Percentiles rank a stretch among this genome's conserved stretches.
These are phyloP conservation scores for Verbascum thapsus DNA, from an alignment of 257 asterid species.

Conservation along the genomic window DNA sequence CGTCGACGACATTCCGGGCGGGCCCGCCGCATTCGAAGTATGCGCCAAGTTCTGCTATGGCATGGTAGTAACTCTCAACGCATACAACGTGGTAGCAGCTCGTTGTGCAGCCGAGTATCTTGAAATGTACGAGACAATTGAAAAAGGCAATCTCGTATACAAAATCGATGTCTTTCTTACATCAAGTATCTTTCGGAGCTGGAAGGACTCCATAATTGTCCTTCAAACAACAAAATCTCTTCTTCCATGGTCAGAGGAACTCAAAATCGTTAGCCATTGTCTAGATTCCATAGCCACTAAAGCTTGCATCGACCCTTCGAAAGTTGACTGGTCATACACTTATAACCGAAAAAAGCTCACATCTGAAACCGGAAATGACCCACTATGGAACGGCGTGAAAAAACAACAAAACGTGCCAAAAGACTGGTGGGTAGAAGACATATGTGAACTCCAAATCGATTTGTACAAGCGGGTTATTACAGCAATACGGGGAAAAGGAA, in stretches of 20 bases:
- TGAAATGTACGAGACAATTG: slow-evolving; percentile 68
- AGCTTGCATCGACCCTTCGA: slow-evolving; percentile 61
- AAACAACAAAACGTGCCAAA: slow-evolving; percentile 64
- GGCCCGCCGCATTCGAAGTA: slow-evolving; percentile 70
- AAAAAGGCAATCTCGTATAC: slow-evolving; percentile 65
- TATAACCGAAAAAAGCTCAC: slow-evolving; percentile 63
- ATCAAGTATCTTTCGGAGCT: slow-evolving; percentile 64
- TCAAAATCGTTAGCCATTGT: slow-evolving; percentile 66
- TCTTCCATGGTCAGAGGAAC: slow-evolving; percentile 72
- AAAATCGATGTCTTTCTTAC: slow-evolving; percentile 63
- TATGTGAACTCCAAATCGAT: slow-evolving; percentile 77
- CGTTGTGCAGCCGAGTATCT: slow-evolving; percentile 84
- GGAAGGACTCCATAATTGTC: slow-evolving; percentile 72
- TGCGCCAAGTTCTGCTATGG: slow-evolving; percentile 75
- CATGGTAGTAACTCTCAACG: slow-evolving; percentile 72
- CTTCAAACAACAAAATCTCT: slow-evolving; percentile 61
- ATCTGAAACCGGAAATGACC: slow-evolving; percentile 53
- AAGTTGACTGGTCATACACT: slow-evolving; percentile 76
- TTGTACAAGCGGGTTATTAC: slow-evolving; percentile 61
- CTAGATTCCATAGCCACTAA: slow-evolving; percentile 65
- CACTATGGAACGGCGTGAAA: slow-evolving; percentile 58
- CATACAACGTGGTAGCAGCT: slow-evolving; percentile 68
- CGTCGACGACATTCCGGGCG: slow-evolving; percentile 78
- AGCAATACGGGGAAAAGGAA: slow-evolving; percentile 62
- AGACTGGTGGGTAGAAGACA: slow-evolving; percentile 97